Conservation (phyloP, 2,329 filamentous ascomycete species). For the Aspergillus ochraceoroseus region DNA sequence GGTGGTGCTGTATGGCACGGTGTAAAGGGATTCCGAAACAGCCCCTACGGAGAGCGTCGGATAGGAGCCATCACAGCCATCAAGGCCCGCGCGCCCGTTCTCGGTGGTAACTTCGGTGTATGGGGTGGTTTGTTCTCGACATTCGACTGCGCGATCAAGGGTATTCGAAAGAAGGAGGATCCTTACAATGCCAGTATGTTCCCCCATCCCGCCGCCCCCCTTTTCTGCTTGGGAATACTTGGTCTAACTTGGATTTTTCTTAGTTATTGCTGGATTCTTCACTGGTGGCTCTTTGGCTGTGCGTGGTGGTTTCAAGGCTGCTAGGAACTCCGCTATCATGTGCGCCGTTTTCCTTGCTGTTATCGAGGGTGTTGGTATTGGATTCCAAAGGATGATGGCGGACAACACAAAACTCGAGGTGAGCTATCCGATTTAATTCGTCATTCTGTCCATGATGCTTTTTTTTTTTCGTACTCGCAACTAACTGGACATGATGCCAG, state of each 20-base stretch:
- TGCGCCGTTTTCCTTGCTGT: conserved; percentile 91
- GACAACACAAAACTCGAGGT: conserved; percentile 80
- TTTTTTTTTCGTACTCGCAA: not conserved
- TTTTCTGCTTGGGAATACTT: not conserved
- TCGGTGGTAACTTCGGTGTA: conserved; percentile 96
- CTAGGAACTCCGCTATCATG: conserved; percentile 91
- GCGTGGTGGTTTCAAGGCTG: conserved; percentile 84
- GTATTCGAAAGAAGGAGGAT: conserved; percentile 91
- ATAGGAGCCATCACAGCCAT: conserved; percentile 95
- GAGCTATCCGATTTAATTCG: too few relatives aligned
- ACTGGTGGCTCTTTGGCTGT: conserved; percentile 89
- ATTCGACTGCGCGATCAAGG: conserved; percentile 96
- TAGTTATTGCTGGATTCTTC: conserved; percentile 89
- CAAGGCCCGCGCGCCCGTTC: conserved; percentile 91
- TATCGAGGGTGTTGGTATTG: conserved; percentile 96
- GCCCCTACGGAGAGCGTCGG: conserved; percentile 85
- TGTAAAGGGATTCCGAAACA: conserved; percentile 89
- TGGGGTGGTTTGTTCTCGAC: conserved; percentile 96
- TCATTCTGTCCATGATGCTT: too few relatives aligned
- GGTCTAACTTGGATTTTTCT: conserved; percentile 3
- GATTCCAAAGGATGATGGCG: conserved; percentile 90
- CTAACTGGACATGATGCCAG: conserved; percentile 19
- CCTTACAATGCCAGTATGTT: conserved; percentile 81
- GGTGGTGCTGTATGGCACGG: conserved; percentile 90
- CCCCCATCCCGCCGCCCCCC: not conserved